Conservation (phyloP, 208 protist genomes). For the Trypanosoma melophagium region DNA sequence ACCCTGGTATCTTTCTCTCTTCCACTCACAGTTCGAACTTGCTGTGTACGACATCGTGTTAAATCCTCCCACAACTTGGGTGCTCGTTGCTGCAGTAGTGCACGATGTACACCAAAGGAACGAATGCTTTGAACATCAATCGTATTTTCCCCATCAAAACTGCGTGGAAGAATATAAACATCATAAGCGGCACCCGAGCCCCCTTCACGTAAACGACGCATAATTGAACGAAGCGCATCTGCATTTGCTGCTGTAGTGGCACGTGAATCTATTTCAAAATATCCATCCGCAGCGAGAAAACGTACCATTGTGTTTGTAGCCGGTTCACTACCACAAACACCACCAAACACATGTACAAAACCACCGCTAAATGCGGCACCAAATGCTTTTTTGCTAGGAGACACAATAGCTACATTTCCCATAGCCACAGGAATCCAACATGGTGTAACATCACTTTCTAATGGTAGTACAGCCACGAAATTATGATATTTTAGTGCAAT, state of each 20-base stretch:
- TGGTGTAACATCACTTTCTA: constrained; percentile 33
- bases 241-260: constrained; percentile 21
- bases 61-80: constrained; percentile 63
- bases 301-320: constrained; percentile 74
- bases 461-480: constrained; percentile 67
- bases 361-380: constrained; percentile 70
- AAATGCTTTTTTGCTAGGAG: constrained; percentile 65
- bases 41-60: constrained; percentile 48
- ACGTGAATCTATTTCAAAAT: constrained; percentile 45
- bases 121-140: constrained; percentile 13
- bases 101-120: constrained; percentile 59
- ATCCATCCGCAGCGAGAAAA: constrained; percentile 82
- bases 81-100: constrained; percentile 67
- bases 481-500: constrained; percentile 63
- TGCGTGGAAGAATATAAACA: constrained; percentile 38
- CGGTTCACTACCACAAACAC: constrained; percentile 58
- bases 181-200: constrained; percentile 38
- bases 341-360: constrained; percentile 86
- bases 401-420: constrained; percentile 71
- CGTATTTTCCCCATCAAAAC: constrained; percentile 31
- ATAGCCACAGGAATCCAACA: constrained; percentile 83
- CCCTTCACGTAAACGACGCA: constrained; percentile 39
- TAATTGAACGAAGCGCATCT: constrained; percentile 28
- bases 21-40: neutral
- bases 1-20: neutral